Evolutionary conservation across 2,329 filamentous ascomycete species (phyloP).

Genomic region (Pyricularia sp.): DNA sequence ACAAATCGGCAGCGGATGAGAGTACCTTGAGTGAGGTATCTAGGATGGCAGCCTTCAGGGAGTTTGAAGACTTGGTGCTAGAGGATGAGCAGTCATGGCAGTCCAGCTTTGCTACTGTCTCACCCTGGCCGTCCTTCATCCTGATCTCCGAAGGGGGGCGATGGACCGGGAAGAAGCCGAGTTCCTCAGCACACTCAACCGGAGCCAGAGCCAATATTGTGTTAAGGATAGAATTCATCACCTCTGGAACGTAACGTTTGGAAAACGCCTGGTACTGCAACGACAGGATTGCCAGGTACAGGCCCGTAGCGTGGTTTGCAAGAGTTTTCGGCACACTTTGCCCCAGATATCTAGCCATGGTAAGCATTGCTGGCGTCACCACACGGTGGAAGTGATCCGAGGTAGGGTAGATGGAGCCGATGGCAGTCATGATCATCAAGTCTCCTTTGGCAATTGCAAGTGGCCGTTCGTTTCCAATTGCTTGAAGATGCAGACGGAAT

Average conservation of each 20-base stretch:
- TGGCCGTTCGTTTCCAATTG: constrained; percentile 38
- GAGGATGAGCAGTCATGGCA: constrained; percentile 43
- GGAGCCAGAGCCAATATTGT: constrained; percentile 62
- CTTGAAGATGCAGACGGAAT: constrained; percentile 64
- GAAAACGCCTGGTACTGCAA: constrained; percentile 76
- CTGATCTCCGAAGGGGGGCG: constrained; percentile 42
- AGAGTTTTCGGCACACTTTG: constrained; percentile 60
- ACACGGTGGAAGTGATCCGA: constrained; percentile 97
- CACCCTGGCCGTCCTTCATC: constrained; percentile 31
- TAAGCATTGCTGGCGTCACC: constrained; percentile 78
- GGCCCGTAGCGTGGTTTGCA: constrained; percentile 61
- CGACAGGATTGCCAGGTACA: constrained; percentile 69
- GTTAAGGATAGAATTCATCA: constrained; percentile 72
- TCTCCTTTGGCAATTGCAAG: constrained; percentile 57
- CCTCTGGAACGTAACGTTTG: constrained; percentile 83
- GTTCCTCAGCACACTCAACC: constrained; percentile 29
- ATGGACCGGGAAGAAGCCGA: constrained; percentile 54
- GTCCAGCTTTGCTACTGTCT: constrained; percentile 39
- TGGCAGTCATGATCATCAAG: constrained; percentile 71
- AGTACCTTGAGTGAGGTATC: constrained; percentile 57
- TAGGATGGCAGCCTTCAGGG: constrained; percentile 49
- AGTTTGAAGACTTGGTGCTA: constrained; percentile 4
- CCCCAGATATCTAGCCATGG: constrained; percentile 75
- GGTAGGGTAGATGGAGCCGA: constrained; percentile 81
- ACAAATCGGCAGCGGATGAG: constrained; percentile 59